Percentiles rank a stretch among this genome's conserved stretches.
These are phyloP conservation scores for Solanum microdontum DNA, from an alignment of 257 asterid species.

Conservation along the genomic window DNA sequence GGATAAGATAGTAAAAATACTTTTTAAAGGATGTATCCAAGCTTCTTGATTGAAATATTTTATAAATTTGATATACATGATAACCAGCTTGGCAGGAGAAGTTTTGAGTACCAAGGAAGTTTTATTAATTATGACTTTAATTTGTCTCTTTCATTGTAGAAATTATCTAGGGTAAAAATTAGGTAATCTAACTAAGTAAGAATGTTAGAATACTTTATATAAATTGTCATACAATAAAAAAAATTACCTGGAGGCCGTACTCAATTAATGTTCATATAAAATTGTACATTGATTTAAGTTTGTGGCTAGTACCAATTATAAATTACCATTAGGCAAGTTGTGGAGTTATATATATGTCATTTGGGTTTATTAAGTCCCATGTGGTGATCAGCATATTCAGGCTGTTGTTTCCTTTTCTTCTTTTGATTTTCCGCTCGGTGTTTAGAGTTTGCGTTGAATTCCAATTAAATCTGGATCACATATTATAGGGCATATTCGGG, in stretches of 20 bases:
- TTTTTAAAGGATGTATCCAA: too few relatives aligned
- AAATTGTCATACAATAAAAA: background rate
- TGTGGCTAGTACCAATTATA: background rate
- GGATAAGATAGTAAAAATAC: background rate
- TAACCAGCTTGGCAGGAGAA: background rate
- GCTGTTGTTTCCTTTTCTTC: background rate
- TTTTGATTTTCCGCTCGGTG: background rate
- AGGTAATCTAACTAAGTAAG: background rate
- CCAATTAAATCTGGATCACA: background rate
- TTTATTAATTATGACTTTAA: background rate
- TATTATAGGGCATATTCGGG: accelerated
- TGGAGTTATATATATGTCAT: background rate
- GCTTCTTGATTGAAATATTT: background rate
- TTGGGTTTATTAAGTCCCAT: background rate
- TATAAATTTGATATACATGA: background rate
- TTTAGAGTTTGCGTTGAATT: too few relatives aligned
- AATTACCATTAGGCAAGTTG: background rate
- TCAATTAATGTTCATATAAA: background rate
- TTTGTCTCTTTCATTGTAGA: background rate
- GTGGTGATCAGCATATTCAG: background rate
- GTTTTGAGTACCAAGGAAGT: background rate
- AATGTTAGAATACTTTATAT: background rate
- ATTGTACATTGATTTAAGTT: background rate
- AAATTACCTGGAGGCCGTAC: background rate
- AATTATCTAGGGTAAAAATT: background rate